Conservation (phyloP, 2,329 filamentous ascomycete genomes). For the Aspergillus sp. region DNA sequence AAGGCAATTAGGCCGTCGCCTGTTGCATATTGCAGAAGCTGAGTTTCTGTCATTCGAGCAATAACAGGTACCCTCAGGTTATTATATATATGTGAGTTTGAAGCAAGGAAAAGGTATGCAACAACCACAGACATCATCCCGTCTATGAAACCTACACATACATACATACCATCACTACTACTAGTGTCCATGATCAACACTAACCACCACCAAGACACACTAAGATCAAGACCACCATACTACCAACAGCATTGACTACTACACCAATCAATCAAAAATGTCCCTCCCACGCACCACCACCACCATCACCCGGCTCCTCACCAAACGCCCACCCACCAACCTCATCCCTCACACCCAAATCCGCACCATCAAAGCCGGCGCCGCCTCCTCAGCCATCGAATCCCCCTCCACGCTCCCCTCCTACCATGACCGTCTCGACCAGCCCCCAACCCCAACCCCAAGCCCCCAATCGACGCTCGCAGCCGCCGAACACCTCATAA, state of each 20-base stretch:
- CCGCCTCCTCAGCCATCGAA: constrained; percentile 2
- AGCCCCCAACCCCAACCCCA: constrained; percentile 10
- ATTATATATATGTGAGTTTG: too few relatives aligned
- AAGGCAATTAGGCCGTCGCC: not conserved
- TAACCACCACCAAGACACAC: not conserved
- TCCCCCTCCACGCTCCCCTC: constrained; percentile 3
- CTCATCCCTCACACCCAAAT: not conserved
- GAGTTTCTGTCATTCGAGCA: too few relatives aligned
- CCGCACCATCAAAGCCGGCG: constrained; percentile 7
- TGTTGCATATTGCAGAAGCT: not conserved
- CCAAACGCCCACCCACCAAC: constrained; percentile 10
- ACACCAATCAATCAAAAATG: constrained; percentile 1
- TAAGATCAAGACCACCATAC: not conserved
- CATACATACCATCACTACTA: too few relatives aligned
- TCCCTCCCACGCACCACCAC: constrained; percentile 11
- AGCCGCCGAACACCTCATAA: constrained; percentile 26
- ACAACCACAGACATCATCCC: too few relatives aligned
- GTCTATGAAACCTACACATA: too few relatives aligned
- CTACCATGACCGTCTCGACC: not conserved
- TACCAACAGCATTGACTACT: not conserved
- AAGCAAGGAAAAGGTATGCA: too few relatives aligned
- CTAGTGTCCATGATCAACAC: not conserved
- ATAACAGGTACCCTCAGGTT: too few relatives aligned
- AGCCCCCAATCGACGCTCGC: constrained; percentile 46
- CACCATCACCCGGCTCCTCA: constrained; percentile 8